These are phyloP conservation scores for Podila epigama DNA, from an alignment of 192 early-diverging fungal species.

Conservation along the genomic window DNA sequence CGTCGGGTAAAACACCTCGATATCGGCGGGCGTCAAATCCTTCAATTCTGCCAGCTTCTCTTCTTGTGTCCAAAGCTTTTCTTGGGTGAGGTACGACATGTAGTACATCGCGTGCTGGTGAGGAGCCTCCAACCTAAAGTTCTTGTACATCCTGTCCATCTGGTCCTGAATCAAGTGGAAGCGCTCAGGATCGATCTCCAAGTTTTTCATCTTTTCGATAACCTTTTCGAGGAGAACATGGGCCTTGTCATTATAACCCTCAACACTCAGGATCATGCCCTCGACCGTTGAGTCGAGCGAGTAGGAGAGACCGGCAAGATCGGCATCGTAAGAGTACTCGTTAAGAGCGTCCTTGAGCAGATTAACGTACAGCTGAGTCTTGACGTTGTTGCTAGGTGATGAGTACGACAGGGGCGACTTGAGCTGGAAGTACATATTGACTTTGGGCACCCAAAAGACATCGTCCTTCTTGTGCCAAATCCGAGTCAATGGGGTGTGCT, in stretches of 20 bases:
- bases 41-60: slow-evolving; percentile 81
- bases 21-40: slow-evolving; percentile 71
- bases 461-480: slow-evolving; percentile 98
- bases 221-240: slow-evolving; percentile 73
- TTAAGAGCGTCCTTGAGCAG: slow-evolving; percentile 84
- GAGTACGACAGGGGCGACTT: slow-evolving; percentile 79
- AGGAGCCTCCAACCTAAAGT: slow-evolving; percentile 81
- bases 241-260: slow-evolving; percentile 92
- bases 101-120: slow-evolving; percentile 82
- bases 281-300: slow-evolving; percentile 74
- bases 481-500: slow-evolving; percentile 63
- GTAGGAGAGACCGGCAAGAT: slow-evolving; percentile 86
- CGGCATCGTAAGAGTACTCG: slow-evolving; percentile 91
- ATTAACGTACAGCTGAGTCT: slow-evolving; percentile 74
- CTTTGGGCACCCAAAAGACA: slow-evolving; percentile 90
- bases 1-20: slow-evolving; percentile 78
- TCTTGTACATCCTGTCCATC: slow-evolving; percentile 74
- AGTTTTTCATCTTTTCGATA: slow-evolving; percentile 68
- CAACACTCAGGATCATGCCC: slow-evolving; percentile 73
- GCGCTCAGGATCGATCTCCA: slow-evolving; percentile 69
- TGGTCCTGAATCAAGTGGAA: slow-evolving; percentile 87
- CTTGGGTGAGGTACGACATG: slow-evolving; percentile 76
- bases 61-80: slow-evolving; percentile 78
- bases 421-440: slow-evolving; percentile 75
- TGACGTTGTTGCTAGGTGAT: slow-evolving; percentile 75